Percentiles rank a stretch among this genome's conserved stretches.
These are phyloP conservation scores for Pseudohyphozyma bogoriensis DNA, from an alignment of 768 basidiomycete genomes.

Conservation along the genomic window DNA sequence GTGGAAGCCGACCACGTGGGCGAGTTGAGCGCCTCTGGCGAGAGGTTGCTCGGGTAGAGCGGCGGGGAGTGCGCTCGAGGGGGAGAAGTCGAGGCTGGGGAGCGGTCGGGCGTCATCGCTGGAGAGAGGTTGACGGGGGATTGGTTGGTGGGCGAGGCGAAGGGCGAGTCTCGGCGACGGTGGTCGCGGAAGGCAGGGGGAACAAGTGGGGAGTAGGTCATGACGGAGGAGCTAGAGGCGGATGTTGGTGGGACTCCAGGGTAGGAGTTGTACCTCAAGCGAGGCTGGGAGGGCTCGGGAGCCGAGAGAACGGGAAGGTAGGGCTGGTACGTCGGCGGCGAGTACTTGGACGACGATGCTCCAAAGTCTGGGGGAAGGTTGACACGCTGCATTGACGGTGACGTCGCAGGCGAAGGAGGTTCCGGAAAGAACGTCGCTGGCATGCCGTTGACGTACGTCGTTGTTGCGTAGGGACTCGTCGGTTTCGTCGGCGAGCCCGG, in stretches of 20 bases:
- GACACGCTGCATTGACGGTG: neutral
- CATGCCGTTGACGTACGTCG: conserved; percentile 9
- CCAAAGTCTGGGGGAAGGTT: conserved; percentile 20
- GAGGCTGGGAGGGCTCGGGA: neutral
- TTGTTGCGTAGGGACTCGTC: neutral
- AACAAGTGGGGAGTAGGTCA: conserved; percentile 13
- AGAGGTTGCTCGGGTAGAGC: neutral
- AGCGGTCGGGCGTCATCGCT: neutral
- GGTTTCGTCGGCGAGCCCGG: neutral
- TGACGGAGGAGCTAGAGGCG: neutral
- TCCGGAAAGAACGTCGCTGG: conserved; percentile 11
- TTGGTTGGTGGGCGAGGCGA: conserved; percentile 12
- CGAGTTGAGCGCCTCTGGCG: neutral
- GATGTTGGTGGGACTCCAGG: neutral
- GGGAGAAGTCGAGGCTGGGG: neutral
- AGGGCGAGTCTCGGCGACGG: conserved; percentile 3
- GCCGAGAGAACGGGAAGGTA: conserved; percentile 7
- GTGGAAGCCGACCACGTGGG: neutral
- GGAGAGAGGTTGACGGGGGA: neutral
- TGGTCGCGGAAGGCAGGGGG: conserved; percentile 22
- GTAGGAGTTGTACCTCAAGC: conserved; percentile 7
- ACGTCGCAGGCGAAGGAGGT: conserved; percentile 3
- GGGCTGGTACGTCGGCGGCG: neutral
- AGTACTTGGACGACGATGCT: neutral
- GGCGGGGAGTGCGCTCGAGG: neutral